Percentiles rank a stretch among this genome's conserved stretches.
These are phyloP conservation scores for Picea engelmannii DNA, from an alignment of 83 land plant species.

Conservation along the genomic window DNA sequence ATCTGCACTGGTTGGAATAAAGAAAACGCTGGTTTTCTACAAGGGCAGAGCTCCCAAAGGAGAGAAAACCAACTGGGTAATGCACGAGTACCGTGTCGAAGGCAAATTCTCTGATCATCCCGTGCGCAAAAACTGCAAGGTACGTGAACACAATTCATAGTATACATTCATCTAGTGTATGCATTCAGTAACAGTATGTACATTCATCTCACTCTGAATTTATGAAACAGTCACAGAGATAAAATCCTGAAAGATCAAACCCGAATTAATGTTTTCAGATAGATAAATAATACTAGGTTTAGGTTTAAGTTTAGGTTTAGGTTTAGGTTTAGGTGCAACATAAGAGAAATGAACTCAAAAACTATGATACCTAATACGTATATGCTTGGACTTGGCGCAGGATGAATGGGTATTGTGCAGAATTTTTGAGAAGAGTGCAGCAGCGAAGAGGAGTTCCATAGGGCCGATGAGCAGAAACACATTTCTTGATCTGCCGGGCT, in stretches of 20 bases:
- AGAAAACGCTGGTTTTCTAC: conserved; percentile 70
- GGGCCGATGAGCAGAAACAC: not conserved
- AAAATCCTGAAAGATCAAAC: no score
- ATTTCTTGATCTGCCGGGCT: conserved; percentile 6
- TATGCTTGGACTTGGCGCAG: conserved; percentile 20
- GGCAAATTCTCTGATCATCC: conserved; percentile 31
- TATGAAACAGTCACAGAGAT: no score
- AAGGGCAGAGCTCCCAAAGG: conserved; percentile 70
- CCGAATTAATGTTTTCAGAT: no score
- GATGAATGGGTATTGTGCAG: conserved; percentile 85
- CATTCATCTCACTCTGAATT: no score
- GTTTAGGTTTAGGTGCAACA: no score
- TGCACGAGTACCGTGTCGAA: conserved; percentile 68
- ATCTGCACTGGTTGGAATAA: conserved; percentile 55
- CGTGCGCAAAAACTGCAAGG: conserved; percentile 39
- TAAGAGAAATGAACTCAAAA: no score
- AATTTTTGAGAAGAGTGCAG: conserved; percentile 66
- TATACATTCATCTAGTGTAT: no score
- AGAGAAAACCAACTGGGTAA: conserved; percentile 71
- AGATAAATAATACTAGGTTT: no score
- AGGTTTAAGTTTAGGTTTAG: no score
- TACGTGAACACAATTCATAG: not conserved
- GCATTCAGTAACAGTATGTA: no score
- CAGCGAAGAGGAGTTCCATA: conserved; percentile 46
- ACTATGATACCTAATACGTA: no score